These are phyloP conservation scores for Sphenostylis stenocarpa DNA, from an alignment of 306 rosid genomes.

Conservation along the genomic window DNA sequence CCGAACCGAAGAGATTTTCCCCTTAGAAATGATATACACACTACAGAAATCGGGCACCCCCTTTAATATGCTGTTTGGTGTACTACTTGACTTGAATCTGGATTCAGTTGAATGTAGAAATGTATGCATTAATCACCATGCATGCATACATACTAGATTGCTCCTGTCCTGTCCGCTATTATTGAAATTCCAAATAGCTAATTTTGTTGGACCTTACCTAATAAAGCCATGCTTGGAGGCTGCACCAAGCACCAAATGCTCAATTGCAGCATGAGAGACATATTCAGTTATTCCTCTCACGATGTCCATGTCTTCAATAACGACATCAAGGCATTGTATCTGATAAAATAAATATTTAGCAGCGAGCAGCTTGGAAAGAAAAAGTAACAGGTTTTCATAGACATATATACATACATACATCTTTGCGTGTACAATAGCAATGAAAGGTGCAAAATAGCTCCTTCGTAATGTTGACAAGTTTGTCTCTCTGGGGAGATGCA, in stretches of 20 bases:
- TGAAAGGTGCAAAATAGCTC: constrained; percentile 77
- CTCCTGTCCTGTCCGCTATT: no score
- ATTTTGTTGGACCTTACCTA: constrained; percentile 38
- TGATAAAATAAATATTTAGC: constrained; percentile 21
- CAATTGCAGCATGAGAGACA: constrained; percentile 75
- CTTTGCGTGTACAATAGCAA: constrained; percentile 95
- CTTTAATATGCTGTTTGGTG: constrained; percentile 59
- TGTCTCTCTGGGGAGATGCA: constrained; percentile 54
- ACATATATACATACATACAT: constrained; percentile 33
- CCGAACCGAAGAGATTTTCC: constrained; percentile 64
- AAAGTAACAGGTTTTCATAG: neutral
- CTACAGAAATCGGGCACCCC: constrained; percentile 86
- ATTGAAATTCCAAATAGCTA: no score
- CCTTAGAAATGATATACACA: constrained; percentile 74
- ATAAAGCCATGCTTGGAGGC: constrained; percentile 82
- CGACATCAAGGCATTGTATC: constrained; percentile 86
- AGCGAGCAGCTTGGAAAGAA: neutral
- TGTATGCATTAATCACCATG: neutral
- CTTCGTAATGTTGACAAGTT: constrained; percentile 50
- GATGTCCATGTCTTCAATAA: constrained; percentile 78
- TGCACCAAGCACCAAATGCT: constrained; percentile 75
- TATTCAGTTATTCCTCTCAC: constrained; percentile 78
- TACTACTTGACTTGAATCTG: constrained; percentile 72
- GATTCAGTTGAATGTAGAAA: neutral
- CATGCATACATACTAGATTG: no score